A percentile compares a stretch with the other conserved stretches of the same genome.
phyloP scores from a whole-genome alignment of 495 filamentous ascomycete species.

The Evansstolkia leycettana region DNA sequence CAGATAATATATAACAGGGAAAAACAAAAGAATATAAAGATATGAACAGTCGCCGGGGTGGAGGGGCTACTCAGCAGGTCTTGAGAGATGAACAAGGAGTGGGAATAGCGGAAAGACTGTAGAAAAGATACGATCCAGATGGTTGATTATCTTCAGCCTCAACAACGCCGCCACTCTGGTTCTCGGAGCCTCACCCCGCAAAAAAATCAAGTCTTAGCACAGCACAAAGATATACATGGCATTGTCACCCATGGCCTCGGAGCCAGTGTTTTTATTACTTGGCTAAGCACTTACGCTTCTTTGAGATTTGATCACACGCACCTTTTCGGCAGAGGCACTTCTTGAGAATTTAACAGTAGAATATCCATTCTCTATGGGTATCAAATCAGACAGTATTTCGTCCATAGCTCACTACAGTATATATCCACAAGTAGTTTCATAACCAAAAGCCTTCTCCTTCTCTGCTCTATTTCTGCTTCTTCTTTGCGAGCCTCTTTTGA shows the following conservation, averaged over 20 bases:
- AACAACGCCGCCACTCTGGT: neutral
- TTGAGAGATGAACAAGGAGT: neutral
- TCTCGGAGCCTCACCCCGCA: neutral
- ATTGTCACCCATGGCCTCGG: too few species aligned
- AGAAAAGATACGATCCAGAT: neutral
- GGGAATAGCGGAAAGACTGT: too few species aligned
- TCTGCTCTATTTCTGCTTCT: slow-evolving; percentile 28
- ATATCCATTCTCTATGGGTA: too few species aligned
- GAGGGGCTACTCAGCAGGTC: neutral
- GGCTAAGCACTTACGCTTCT: too few species aligned
- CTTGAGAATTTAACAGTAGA: too few species aligned
- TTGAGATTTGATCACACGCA: too few species aligned
- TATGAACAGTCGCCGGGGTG: neutral
- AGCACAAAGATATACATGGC: too few species aligned
- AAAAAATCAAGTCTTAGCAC: neutral
- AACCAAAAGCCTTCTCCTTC: neutral
- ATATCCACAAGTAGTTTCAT: neutral
- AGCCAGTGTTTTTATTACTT: too few species aligned
- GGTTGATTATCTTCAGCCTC: neutral
- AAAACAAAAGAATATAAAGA: slow-evolving; percentile 7
- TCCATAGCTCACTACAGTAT: neutral
- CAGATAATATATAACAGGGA: slow-evolving; percentile 8
- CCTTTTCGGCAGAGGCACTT: too few species aligned
- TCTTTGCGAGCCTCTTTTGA: slow-evolving; percentile 70
- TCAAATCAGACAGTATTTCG: too few species aligned